Base-by-base conservation (phyloP, 805 yeast species). In the Candida vaughaniae region DNA sequence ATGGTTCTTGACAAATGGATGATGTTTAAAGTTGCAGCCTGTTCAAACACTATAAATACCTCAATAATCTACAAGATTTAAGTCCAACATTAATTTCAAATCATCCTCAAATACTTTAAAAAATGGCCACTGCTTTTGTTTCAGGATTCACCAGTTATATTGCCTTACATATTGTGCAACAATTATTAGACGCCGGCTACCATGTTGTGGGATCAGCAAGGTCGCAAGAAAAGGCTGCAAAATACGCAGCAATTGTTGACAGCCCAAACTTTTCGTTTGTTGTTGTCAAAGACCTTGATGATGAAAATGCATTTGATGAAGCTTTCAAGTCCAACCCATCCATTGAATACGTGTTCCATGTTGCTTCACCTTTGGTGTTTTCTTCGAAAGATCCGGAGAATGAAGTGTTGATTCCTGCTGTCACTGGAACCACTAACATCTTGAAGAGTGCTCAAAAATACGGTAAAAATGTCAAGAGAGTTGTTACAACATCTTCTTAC, bases 61-160 rank as follows among this genome's bases (percentile, higher is more conserved):
- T n/a, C n/a, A n/a, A n/a, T n/a, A n/a, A n/a, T n/a, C n/a, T n/a
- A n/a, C n/a, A n/a, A n/a, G n/a, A n/a, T n/a, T n/a, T n/a, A n/a
- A n/a, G n/a, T n/a, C n/a, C n/a, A n/a, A n/a, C n/a, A n/a, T n/a
- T n/a, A n/a, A n/a, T n/a, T n/a, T n/a, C n/a, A n/a, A n/a, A n/a
- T n/a, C n/a, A n/a, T n/a, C n/a, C n/a, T 20, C 23, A 20, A 20
- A 20, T 20, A 20, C 6, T 6, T 20, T 20, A 20, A 5, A 31
- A n/a, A 22, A 31, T 31, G 28, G 9, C 38, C 14, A 22, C 27
- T 16, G 32, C 31, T 22, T 65, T 72, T 25, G 69, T 76, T 22
- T 60, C 80, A 4, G 82, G 82, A 17, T 77, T 76, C 22, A 60
- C 77, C 6, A 80, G 82, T 5, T 76, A 65, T 47, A 65, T 77